Conservation (phyloP, 2,329 filamentous ascomycete species). For the Tolypocladium nubicola region DNA sequence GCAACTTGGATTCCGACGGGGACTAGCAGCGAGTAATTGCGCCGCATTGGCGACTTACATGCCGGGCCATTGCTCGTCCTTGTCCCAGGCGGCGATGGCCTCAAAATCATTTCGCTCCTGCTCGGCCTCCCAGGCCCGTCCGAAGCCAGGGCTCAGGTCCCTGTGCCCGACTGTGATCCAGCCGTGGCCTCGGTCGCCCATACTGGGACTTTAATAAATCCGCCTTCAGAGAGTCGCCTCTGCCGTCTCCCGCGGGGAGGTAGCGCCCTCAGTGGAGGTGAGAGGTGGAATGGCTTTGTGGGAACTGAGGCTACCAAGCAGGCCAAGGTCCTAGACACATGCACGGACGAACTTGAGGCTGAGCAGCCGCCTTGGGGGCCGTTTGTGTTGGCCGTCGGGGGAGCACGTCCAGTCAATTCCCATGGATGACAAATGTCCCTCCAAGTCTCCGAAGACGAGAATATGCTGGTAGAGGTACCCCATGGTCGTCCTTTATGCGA, state of each 20-base stretch:
- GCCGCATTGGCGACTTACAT: constrained; percentile 13
- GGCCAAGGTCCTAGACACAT: neutral
- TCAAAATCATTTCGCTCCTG: constrained; percentile 17
- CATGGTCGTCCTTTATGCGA: neutral
- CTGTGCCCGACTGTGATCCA: constrained; percentile 22
- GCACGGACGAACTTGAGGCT: neutral
- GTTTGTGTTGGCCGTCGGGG: neutral
- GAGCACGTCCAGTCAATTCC: too few relatives aligned
- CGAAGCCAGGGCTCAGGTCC: constrained; percentile 9
- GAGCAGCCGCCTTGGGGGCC: neutral
- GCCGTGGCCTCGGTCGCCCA: constrained; percentile 18
- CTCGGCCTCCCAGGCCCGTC: constrained; percentile 15
- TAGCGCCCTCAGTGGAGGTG: neutral
- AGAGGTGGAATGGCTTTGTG: neutral
- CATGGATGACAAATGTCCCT: too few relatives aligned
- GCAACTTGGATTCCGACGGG: neutral
- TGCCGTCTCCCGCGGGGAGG: neutral
- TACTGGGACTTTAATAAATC: constrained; percentile 3
- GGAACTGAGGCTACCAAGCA: too few relatives aligned
- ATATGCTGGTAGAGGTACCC: neutral
- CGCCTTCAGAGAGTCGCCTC: neutral
- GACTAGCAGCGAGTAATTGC: neutral
- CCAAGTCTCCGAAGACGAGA: neutral
- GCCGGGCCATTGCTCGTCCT: constrained; percentile 21
- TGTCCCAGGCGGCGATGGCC: constrained; percentile 19